Conservation (phyloP, 1,284 basidiomycete species). For the Anthracocystis setariae region DNA sequence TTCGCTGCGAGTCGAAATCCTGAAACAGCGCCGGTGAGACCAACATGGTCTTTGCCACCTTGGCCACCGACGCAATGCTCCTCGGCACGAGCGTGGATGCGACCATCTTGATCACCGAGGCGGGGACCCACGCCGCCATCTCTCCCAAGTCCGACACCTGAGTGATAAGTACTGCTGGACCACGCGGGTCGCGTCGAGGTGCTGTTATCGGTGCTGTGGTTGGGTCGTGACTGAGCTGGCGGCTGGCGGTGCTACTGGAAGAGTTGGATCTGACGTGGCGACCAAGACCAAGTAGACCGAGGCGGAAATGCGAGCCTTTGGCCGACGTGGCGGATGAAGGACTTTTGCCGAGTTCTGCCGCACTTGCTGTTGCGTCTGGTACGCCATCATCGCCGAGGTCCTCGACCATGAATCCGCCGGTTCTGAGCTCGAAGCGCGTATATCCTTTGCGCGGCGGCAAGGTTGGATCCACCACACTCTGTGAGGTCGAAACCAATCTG, state of each 20-base stretch:
- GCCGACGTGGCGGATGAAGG: conserved; percentile 13
- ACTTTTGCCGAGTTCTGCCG: conserved; percentile 21
- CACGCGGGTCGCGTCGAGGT: conserved; percentile 31
- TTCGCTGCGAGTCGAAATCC: conserved; percentile 10
- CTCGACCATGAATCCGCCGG: conserved; percentile 62
- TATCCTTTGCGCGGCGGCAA: conserved; percentile 54
- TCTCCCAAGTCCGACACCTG: conserved; percentile 60
- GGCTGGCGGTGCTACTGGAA: conserved; percentile 23
- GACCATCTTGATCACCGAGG: conserved; percentile 60
- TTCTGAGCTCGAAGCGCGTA: conserved; percentile 51
- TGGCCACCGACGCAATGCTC: conserved; percentile 52
- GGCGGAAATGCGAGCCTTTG: conserved; percentile 32
- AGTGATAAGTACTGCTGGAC: conserved; percentile 49
- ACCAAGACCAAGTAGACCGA: conserved; percentile 30
- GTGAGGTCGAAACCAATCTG: conserved; percentile 52
- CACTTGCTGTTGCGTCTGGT: conserved; percentile 8
- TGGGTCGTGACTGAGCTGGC: conserved; percentile 10
- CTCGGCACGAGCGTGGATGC: conserved; percentile 56
- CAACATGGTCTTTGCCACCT: conserved; percentile 48
- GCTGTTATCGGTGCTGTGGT: background rate
- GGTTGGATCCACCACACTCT: conserved; percentile 42
- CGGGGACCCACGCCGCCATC: conserved; percentile 59
- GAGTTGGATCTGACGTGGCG: conserved; percentile 29
- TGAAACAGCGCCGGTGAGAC: conserved; percentile 35
- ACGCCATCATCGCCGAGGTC: conserved; percentile 53